Conservation (phyloP, 148 eudicot genomes). For the Chenopodium suecicum region DNA sequence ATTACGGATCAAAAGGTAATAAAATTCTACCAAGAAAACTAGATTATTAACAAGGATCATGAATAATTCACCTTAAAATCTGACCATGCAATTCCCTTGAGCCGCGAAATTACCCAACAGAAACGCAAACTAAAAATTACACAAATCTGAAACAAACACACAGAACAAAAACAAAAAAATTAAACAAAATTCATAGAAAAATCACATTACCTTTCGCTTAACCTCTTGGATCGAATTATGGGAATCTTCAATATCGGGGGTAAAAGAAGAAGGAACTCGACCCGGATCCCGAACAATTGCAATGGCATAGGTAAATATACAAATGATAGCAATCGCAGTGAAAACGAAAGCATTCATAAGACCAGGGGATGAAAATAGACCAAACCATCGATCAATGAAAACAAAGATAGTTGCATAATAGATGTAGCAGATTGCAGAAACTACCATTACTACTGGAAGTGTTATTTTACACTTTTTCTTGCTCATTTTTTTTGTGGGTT, state of each 20-base stretch:
- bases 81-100: conserved; percentile 23
- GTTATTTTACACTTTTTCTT: conserved; percentile 50
- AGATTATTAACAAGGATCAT: neutral
- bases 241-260: conserved; percentile 78
- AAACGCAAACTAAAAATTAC: neutral
- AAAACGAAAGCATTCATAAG: conserved; percentile 63
- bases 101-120: neutral
- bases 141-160: conserved; percentile 12
- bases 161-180: neutral
- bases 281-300: conserved; percentile 85
- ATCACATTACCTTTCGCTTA: conserved; percentile 73
- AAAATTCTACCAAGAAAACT: neutral
- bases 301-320: conserved; percentile 49
- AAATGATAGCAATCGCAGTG: conserved; percentile 53
- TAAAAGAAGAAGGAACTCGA: conserved; percentile 63
- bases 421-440: conserved; percentile 52
- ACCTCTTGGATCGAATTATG: conserved; percentile 74
- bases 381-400: conserved; percentile 85
- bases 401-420: conserved; percentile 67
- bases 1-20: neutral
- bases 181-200: neutral
- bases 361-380: conserved; percentile 80
- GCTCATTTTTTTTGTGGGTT: conserved; percentile 2
- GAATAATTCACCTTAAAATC: conserved; percentile 19
- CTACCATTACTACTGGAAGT: conserved; percentile 54